Percentiles rank a stretch among this genome's conserved stretches.
Conservation (phyloP, 495 filamentous ascomycete species). For the Trichoderma parareesei region DNA sequence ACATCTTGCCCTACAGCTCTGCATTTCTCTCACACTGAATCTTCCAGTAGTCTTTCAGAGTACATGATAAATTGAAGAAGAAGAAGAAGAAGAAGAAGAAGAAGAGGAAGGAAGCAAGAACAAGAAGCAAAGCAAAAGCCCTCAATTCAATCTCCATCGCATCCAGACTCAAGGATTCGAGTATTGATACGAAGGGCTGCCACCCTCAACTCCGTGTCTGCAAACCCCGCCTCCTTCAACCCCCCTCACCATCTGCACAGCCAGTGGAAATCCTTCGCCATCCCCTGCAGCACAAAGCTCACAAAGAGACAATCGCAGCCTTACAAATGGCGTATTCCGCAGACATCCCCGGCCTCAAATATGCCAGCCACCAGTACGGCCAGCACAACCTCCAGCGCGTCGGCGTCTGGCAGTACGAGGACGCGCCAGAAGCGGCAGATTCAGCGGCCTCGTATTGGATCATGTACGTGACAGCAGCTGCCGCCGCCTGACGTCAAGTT, state of each 20-base stretch:
- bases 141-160: no score
- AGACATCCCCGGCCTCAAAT: constrained; percentile 1
- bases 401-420: constrained; percentile 8
- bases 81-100: no score
- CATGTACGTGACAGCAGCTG: background rate
- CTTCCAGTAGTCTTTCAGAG: no score
- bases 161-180: no score
- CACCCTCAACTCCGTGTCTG: no score
- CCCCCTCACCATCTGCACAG: background rate
- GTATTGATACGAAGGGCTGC: no score
- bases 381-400: constrained; percentile 10
- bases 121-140: no score
- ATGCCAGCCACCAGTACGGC: constrained; percentile 10
- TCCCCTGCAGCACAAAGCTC: background rate
- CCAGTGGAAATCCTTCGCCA: background rate
- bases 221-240: background rate
- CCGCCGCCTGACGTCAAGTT: no score
- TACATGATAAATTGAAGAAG: no score
- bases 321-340: background rate
- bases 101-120: no score
- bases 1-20: background rate
- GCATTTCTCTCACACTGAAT: background rate
- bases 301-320: background rate
- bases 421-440: background rate
- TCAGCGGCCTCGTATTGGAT: constrained; percentile 10